A percentile compares a stretch with the other conserved stretches of the same genome.
Conservation (phyloP, 208 protist genomes). For the Leishmania mexicana region DNA sequence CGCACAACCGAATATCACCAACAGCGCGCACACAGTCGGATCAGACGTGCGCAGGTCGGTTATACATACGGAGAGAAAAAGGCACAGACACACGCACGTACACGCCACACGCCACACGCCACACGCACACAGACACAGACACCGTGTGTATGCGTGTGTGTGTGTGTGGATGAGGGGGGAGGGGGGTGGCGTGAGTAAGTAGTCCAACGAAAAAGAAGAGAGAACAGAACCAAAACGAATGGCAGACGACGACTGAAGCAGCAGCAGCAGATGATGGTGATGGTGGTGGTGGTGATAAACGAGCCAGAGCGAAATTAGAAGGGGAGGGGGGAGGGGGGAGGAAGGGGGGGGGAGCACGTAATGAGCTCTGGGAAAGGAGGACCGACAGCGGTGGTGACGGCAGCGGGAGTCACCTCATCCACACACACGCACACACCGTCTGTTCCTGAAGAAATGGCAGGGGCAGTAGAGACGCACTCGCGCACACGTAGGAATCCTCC, state of each 20-base stretch:
- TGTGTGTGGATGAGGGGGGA: background rate
- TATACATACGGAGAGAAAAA: background rate
- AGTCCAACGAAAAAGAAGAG: background rate
- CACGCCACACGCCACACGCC: background rate
- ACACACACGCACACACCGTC: background rate
- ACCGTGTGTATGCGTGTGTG: background rate
- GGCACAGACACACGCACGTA: background rate
- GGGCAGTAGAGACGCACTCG: background rate
- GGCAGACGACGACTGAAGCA: background rate
- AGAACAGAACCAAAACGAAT: background rate
- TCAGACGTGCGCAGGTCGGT: background rate
- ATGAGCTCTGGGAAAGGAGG: background rate
- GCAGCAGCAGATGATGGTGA: too few species aligned
- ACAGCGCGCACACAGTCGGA: background rate
- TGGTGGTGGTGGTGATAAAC: background rate
- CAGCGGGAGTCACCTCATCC: background rate
- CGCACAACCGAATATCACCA: background rate
- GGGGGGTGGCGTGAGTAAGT: background rate
- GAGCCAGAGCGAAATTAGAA: background rate
- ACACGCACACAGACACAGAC: background rate
- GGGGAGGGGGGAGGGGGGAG: background rate
- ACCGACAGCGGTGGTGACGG: background rate
- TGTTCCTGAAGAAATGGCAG: background rate
- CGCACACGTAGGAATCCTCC: background rate
- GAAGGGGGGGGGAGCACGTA: background rate